Conservation (phyloP, 805 yeast genomes). For the Barnettozyma sp. region DNA sequence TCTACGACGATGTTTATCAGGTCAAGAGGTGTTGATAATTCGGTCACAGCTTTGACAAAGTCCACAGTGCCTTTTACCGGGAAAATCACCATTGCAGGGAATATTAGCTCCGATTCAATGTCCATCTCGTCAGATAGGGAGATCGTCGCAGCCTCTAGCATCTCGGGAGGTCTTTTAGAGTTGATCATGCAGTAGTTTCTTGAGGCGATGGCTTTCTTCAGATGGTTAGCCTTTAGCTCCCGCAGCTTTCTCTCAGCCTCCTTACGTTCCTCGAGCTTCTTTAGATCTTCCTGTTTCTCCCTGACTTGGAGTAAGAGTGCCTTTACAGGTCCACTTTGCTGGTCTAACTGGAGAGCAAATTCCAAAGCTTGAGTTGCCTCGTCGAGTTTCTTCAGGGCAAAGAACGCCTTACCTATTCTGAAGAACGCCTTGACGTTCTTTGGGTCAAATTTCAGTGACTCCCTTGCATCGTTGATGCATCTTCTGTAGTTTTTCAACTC, state of each 20-base stretch:
- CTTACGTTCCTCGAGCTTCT: constrained; percentile 27
- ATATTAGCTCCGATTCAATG: constrained; percentile 68
- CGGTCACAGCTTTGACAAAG: constrained; percentile 68
- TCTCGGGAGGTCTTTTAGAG: constrained; percentile 48
- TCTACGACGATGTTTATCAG: constrained; percentile 52
- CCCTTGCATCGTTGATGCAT: constrained; percentile 80
- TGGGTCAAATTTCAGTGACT: constrained; percentile 58
- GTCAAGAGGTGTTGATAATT: constrained; percentile 59
- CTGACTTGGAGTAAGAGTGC: constrained; percentile 37
- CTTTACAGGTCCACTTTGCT: constrained; percentile 49
- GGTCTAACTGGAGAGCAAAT: constrained; percentile 59
- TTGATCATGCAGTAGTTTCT: constrained; percentile 48
- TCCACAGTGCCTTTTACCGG: constrained; percentile 85
- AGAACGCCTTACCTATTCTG: constrained; percentile 78
- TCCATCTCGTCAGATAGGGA: constrained; percentile 59
- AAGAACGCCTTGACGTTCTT: constrained; percentile 76
- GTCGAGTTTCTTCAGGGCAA: constrained; percentile 55
- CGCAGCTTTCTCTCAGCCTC: constrained; percentile 31
- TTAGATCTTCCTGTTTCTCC: constrained; percentile 30
- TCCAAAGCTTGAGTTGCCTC: constrained; percentile 64
- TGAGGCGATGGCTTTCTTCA: constrained; percentile 53
- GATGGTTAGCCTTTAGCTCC: constrained; percentile 34
- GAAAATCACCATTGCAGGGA: constrained; percentile 75
- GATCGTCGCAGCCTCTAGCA: constrained; percentile 46
- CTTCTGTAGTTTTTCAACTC: constrained; percentile 78